Evolutionary conservation across 2,329 filamentous ascomycete species (phyloP).

Genomic region (Cadophora sp.): DNA sequence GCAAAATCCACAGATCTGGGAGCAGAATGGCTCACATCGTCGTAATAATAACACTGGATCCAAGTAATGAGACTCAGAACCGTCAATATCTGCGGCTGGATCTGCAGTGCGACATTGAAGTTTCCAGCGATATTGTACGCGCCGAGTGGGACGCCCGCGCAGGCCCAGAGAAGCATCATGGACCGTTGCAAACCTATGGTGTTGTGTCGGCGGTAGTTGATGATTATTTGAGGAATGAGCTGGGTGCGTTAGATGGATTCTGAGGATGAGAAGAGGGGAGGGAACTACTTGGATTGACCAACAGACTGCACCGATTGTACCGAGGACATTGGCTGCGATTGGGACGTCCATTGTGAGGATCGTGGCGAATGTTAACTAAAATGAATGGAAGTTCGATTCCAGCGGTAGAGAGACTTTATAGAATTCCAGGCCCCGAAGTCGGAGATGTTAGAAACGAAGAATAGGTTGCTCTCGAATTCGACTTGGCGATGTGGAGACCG

Average conservation of each 20-base stretch:
- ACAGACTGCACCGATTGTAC: conserved; percentile 67
- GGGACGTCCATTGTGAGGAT: conserved; percentile 57
- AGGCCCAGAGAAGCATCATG: conserved; percentile 77
- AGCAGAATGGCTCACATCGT: conserved; percentile 50
- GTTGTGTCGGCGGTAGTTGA: conserved; percentile 71
- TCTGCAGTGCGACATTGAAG: conserved; percentile 44
- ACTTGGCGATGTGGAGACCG: conserved; percentile 51
- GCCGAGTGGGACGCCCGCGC: conserved; percentile 71
- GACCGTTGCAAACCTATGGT: conserved; percentile 69
- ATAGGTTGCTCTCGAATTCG: conserved; percentile 9
- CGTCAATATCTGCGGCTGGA: conserved; percentile 47
- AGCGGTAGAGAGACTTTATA: background rate
- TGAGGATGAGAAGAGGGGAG: background rate
- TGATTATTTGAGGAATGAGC: conserved; percentile 72
- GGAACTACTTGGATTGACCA: conserved; percentile 66
- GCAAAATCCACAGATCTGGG: background rate
- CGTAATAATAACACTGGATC: conserved; percentile 47
- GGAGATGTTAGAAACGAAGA: background rate
- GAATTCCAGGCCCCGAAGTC: background rate
- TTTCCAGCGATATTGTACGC: conserved; percentile 46
- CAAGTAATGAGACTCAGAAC: conserved; percentile 46
- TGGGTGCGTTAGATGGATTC: conserved; percentile 43
- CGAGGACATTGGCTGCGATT: conserved; percentile 62
- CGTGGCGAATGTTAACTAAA: background rate
- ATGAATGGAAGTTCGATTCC: background rate